Evolutionary conservation across 2,329 filamentous ascomycete species (phyloP).

Genomic region (Geosmithia flava): DNA sequence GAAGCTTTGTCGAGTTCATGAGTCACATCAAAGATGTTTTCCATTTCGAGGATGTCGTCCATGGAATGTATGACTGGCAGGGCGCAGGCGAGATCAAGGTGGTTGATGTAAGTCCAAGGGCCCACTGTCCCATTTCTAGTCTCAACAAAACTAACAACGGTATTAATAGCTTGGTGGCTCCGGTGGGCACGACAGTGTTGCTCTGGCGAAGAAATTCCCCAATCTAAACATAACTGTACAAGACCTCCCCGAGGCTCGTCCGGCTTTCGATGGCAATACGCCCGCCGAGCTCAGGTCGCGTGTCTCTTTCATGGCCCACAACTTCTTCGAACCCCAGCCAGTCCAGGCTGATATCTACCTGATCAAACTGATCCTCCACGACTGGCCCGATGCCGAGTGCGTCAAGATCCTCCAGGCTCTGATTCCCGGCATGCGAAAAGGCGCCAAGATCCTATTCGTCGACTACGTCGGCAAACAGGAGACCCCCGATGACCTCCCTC

Average conservation of each 20-base stretch:
- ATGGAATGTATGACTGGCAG: slow-evolving; percentile 22
- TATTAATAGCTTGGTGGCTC: slow-evolving; percentile 26
- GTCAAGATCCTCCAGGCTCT: slow-evolving; percentile 26
- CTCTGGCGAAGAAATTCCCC: slow-evolving; percentile 25
- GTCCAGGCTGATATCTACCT: slow-evolving; percentile 35
- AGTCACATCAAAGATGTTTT: slow-evolving; percentile 25
- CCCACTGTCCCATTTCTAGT: not conserved
- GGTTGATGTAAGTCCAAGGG: slow-evolving; percentile 24
- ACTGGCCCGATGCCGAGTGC: slow-evolving; percentile 36
- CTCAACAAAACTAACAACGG: slow-evolving; percentile 1
- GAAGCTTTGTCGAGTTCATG: slow-evolving; percentile 27
- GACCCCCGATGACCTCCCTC: slow-evolving; percentile 13
- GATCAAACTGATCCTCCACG: slow-evolving; percentile 41
- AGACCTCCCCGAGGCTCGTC: slow-evolving; percentile 24
- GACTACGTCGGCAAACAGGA: slow-evolving; percentile 24
- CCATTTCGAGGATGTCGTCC: slow-evolving; percentile 18
- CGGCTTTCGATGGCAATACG: slow-evolving; percentile 20
- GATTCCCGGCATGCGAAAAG: slow-evolving; percentile 28
- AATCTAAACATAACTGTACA: slow-evolving; percentile 29
- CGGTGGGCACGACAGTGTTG: slow-evolving; percentile 25
- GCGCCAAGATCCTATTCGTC: slow-evolving; percentile 23
- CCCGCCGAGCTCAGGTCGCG: slow-evolving; percentile 18
- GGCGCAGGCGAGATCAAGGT: slow-evolving; percentile 19
- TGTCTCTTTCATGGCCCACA: slow-evolving; percentile 21
- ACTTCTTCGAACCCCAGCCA: slow-evolving; percentile 25